Evolutionary conservation across 148 eudicot genomes (phyloP).

Genomic region (Mesembryanthemum crystallinum): DNA sequence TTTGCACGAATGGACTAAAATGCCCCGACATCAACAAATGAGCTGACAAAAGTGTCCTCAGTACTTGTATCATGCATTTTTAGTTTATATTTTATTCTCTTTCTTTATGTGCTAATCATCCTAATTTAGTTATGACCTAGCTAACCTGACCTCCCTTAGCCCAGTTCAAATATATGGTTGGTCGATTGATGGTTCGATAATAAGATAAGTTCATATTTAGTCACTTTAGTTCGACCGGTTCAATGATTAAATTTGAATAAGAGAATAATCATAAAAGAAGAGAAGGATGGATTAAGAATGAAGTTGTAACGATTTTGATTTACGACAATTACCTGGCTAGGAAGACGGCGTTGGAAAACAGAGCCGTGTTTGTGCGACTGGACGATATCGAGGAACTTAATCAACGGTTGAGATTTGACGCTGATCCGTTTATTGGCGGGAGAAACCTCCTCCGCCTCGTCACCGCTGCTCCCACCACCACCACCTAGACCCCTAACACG

Average conservation of each 20-base stretch:
- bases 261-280: not conserved
- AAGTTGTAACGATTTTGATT: not conserved
- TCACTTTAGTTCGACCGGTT: not conserved
- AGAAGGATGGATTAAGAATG: not conserved
- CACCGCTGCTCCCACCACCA: conserved; percentile 22
- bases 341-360: conserved; percentile 39
- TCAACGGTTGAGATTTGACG: conserved; percentile 39
- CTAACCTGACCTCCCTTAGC: not conserved
- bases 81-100: not conserved
- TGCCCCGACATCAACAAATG: not conserved
- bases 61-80: too few species aligned
- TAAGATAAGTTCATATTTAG: not conserved
- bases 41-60: conserved; percentile 5
- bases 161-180: too few species aligned
- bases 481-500: conserved; percentile 19
- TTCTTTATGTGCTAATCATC: not conserved
- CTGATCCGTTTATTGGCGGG: conserved; percentile 33
- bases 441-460: conserved; percentile 33
- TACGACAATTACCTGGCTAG: conserved; percentile 36
- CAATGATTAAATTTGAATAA: not conserved
- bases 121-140: conserved; percentile 9
- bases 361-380: conserved; percentile 48
- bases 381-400: conserved; percentile 31
- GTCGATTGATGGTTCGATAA: not conserved
- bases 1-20: not conserved